Evolutionary conservation across 805 yeast genomes (phyloP).

Genomic region (Lachancea cidri): DNA sequence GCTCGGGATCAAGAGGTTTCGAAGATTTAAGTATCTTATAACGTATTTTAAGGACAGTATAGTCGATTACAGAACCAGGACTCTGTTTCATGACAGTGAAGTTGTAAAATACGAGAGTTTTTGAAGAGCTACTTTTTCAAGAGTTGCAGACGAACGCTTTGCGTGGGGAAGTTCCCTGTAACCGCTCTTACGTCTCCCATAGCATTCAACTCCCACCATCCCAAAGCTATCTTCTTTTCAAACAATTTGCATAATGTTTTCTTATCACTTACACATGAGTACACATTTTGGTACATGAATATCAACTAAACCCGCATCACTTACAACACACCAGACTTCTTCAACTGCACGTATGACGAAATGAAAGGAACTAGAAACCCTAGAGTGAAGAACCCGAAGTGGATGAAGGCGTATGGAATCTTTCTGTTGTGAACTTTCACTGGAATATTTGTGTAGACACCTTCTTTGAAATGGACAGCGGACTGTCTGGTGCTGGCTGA

Average conservation of each 20-base stretch:
- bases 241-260: not conserved
- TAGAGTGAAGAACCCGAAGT: constrained; percentile 69
- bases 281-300: not conserved
- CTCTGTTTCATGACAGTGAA: too few species aligned
- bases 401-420: constrained; percentile 79
- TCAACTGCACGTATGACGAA: constrained; percentile 73
- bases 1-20: too few species aligned
- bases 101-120: too few species aligned
- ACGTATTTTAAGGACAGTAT: too few species aligned
- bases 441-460: constrained; percentile 89
- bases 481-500: constrained; percentile 45
- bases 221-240: too few species aligned
- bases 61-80: too few species aligned
- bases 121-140: too few species aligned
- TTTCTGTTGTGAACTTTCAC: constrained; percentile 91
- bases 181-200: too few species aligned
- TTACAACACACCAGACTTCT: constrained; percentile 69
- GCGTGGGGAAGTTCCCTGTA: too few species aligned
- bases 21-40: too few species aligned
- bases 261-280: not conserved
- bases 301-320: not conserved
- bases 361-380: constrained; percentile 77
- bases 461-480: constrained; percentile 61
- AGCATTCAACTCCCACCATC: too few species aligned
- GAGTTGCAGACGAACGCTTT: too few species aligned